Base-by-base conservation (phyloP, 129 eudicot species). In the Helianthus tuberosus region DNA sequence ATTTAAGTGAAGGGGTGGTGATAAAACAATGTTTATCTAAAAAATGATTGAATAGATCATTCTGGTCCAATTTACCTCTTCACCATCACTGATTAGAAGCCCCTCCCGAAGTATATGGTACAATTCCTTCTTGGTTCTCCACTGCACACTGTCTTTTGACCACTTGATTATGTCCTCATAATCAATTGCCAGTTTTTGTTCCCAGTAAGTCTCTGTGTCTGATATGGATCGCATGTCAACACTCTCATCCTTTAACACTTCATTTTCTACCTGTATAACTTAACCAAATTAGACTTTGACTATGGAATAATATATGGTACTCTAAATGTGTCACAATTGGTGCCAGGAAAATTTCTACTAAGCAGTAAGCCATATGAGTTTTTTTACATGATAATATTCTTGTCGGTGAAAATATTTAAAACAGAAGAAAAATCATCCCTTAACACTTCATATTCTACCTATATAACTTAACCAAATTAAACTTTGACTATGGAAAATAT, bases 71-170 rank as follows among this genome's bases (percentile, higher is more conserved):
- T 59, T 25, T 59, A 59, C 64, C 64, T 10, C 8, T 59, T 59
- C 64, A 11, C 75, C 64, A 11, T 8, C 1, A 1, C 6, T 53
- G 36, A 53, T 53, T 70, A 39, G 48, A 46, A 70, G 3, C 16
- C 75, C 75, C 13, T 36, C 25, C 10, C 64, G 5, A 52, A 70
- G 35, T 53, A 35, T 54, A 10, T 59, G 5, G 15, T 59, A 59
- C 64, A 59, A 39, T 25, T 59, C 64, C 64, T 27, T 59, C 41
- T 36, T 52, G 25, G 75, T 70, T 15, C 7, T 36, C 63, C 64
- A 69, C 36, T 36, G 11, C 50, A 51, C 16, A 35, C 11, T 13
- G 2, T 53, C 8, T 70, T 6, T 9, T 27, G 51, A 9, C 75
- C 36, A 9, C 52, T 10, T 16, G 15, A 55, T 11, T 57, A 55